phyloP scores from a whole-genome alignment of 1,284 basidiomycete genomes.

The Thecaphora frezii region DNA sequence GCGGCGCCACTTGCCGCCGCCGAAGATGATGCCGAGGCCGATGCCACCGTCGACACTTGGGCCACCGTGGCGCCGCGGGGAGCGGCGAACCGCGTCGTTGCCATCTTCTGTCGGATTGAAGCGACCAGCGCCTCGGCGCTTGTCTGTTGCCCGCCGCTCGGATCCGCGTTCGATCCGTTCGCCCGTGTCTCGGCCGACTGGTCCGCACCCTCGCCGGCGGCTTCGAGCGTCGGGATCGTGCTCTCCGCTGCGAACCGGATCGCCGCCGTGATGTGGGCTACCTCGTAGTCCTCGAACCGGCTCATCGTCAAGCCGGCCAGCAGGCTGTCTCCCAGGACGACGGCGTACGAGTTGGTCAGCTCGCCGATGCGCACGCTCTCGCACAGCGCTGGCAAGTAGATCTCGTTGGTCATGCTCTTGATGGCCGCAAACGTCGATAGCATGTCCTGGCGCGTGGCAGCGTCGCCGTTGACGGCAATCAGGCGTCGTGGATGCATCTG shows the following conservation, averaged over 20 bases:
- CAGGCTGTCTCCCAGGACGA: slow-evolving; percentile 86
- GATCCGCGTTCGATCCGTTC: neutral
- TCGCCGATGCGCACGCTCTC: slow-evolving; percentile 87
- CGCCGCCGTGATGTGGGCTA: slow-evolving; percentile 13
- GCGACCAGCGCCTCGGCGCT: neutral
- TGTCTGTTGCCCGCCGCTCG: no score
- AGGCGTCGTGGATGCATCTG: slow-evolving; percentile 82
- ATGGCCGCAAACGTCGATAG: slow-evolving; percentile 22
- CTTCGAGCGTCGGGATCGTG: slow-evolving; percentile 12
- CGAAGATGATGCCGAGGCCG: no score
- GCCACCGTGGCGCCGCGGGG: neutral
- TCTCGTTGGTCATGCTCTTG: slow-evolving; percentile 76
- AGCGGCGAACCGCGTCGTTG: neutral
- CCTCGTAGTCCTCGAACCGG: slow-evolving; percentile 74
- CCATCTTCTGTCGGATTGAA: neutral
- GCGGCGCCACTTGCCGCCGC: neutral
- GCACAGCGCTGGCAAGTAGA: slow-evolving; percentile 74
- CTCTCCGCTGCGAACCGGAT: slow-evolving; percentile 5
- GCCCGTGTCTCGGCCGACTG: neutral
- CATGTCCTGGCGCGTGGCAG: slow-evolving; percentile 23
- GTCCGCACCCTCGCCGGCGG: neutral
- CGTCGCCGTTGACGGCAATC: slow-evolving; percentile 51
- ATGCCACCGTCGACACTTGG: no score
- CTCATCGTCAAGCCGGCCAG: slow-evolving; percentile 81
- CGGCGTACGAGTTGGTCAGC: slow-evolving; percentile 89